Base-by-base conservation (phyloP, 768 basidiomycete genomes). In the Flagelloscypha sp. region DNA sequence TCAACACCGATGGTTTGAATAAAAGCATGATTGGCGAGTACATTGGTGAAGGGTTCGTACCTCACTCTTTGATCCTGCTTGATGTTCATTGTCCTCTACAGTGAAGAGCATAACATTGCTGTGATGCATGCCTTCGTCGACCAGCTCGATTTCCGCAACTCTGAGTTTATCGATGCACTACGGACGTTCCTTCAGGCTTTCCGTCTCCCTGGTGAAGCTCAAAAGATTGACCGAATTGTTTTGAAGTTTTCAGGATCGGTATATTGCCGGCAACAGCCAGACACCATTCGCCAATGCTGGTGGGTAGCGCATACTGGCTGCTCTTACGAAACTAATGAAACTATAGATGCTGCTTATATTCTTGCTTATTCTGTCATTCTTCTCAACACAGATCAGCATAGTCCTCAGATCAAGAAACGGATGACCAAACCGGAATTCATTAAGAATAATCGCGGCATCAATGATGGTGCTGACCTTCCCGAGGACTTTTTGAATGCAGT, bases 141-240 rank as follows among this genome's bases (percentile, higher is more conserved):
- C 55, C 59, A 79, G 49, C 70, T 99, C 52, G 88, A 98, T 43
- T 88, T 99, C 59, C 74, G 70, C 27, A 76, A 80, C 40, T 59
- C 78, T 36, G 63, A 72, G 12, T 99, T 99, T 53, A 80, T 93
- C 27, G 86, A 93, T 48, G 92, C 95, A 2, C 65, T 99, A 25
- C 76, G 95, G 15, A 52, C 76, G 38, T 97, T 95, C 61, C 63
- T 99, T 18, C 95, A 99, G 56, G 76, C 89, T 3, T 98, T 98
- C 74, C 85, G 95, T 31, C 72, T 99, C 13, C 95, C 95, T 6
- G 95, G 95, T 28, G 95, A 99, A 59, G 68, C 90, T 1, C 95
- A 99, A 58, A 98, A 98, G 62, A 98, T 99, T 47, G 95, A 99
- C 70, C 80, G 95, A 7, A 98, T 77, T 62, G 93, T 99, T 89